Percentiles rank a stretch among this genome's conserved stretches.
Evolutionary conservation across 2,329 filamentous ascomycete genomes (phyloP).

Genomic region (Claviceps purpurea): DNA sequence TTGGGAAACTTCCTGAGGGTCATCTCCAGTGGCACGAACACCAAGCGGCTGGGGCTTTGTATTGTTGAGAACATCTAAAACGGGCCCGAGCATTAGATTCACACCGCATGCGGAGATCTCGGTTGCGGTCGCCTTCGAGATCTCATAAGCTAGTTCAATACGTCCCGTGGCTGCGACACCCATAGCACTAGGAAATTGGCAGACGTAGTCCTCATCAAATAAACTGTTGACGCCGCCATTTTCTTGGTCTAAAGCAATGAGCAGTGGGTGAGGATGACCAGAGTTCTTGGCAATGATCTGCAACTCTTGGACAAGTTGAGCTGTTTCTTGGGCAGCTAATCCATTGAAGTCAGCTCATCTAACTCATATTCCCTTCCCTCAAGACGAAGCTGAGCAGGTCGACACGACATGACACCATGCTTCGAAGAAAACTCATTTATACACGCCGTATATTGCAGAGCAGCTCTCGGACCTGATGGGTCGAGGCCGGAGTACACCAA

Average conservation of each 20-base stretch:
- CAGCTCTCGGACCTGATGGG: background rate
- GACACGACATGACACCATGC: background rate
- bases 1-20: slow-evolving; percentile 87
- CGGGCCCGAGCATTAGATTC: slow-evolving; percentile 89
- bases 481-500: slow-evolving; percentile 25
- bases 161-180: slow-evolving; percentile 86
- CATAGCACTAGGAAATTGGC: slow-evolving; percentile 95
- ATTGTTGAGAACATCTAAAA: slow-evolving; percentile 87
- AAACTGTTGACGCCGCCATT: slow-evolving; percentile 97
- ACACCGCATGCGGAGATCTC: slow-evolving; percentile 88
- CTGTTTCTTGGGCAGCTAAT: slow-evolving; percentile 79
- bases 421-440: background rate
- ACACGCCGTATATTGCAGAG: background rate
- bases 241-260: slow-evolving; percentile 91
- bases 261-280: slow-evolving; percentile 74
- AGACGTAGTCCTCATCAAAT: slow-evolving; percentile 89
- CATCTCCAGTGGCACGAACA: slow-evolving; percentile 79
- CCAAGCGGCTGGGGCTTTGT: slow-evolving; percentile 81
- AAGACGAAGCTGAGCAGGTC: background rate
- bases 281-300: slow-evolving; percentile 85
- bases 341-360: slow-evolving; percentile 14
- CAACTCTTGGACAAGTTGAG: slow-evolving; percentile 74
- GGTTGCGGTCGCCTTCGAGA: slow-evolving; percentile 85
- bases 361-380: background rate
- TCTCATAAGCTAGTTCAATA: slow-evolving; percentile 70